Conservation (phyloP, 805 yeast genomes). For the Yarrowia divulgata region DNA sequence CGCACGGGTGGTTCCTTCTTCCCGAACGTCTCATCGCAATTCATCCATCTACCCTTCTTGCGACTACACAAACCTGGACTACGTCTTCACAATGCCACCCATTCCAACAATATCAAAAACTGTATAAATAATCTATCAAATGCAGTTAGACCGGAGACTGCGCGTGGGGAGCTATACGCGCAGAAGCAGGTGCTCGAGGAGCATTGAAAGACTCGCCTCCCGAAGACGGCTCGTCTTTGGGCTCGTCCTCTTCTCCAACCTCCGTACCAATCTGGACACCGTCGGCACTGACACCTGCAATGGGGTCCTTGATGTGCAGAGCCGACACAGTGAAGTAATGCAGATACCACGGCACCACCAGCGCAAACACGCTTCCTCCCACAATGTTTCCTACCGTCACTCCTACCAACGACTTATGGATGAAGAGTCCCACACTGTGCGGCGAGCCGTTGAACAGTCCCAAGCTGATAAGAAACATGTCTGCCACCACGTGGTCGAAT, state of each 20-base stretch:
- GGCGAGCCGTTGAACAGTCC: constrained; percentile 33
- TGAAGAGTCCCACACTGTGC: constrained; percentile 22
- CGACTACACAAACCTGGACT: too few species aligned
- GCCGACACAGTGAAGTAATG: constrained; percentile 3
- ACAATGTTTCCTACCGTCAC: constrained; percentile 15
- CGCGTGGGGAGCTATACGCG: constrained; percentile 1
- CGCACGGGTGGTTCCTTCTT: too few species aligned
- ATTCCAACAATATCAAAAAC: constrained; percentile 3
- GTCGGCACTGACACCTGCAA: constrained; percentile 14
- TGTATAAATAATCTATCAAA: constrained; percentile 16
- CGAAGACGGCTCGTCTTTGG: constrained; percentile 23
- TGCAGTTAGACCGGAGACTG: constrained; percentile 28
- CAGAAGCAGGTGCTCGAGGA: background rate
- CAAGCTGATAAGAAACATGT: constrained; percentile 20
- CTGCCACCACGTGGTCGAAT: constrained; percentile 33
- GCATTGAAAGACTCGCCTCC: constrained; percentile 5
- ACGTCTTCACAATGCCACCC: too few species aligned
- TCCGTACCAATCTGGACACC: constrained; percentile 30
- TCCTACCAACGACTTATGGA: constrained; percentile 41
- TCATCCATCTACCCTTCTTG: too few species aligned
- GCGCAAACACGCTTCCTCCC: constrained; percentile 5
- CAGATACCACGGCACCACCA: background rate
- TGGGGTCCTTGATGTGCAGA: constrained; percentile 14
- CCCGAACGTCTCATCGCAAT: too few species aligned
- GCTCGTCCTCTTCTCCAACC: constrained; percentile 17